phyloP scores from a whole-genome alignment of 108 stramenopile genomes.

The Chaetoceros muelleri region DNA sequence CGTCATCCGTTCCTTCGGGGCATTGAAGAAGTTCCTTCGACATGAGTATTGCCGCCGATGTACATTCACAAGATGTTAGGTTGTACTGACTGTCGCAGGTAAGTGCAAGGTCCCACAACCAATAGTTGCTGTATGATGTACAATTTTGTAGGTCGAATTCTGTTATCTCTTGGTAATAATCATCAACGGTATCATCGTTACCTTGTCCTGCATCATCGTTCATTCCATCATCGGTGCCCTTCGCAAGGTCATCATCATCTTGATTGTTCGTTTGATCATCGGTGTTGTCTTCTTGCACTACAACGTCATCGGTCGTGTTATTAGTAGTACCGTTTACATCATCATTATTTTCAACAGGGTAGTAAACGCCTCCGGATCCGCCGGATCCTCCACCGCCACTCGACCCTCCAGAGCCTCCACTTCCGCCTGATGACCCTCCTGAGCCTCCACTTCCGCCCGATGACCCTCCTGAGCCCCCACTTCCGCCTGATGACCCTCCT shows the following conservation, averaged over 20 bases:
- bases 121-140: not conserved
- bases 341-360: too few species aligned
- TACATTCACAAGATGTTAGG: not conserved
- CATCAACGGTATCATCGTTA: not conserved
- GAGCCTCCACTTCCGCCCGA: not conserved
- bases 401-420: too few species aligned
- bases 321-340: too few species aligned
- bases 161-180: not conserved
- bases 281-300: too few species aligned
- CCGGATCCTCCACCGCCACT: too few species aligned
- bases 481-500: not conserved
- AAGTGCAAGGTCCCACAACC: not conserved
- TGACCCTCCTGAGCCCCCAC: not conserved
- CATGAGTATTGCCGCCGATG: not conserved
- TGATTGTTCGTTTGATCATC: too few species aligned
- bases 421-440: too few species aligned
- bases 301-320: too few species aligned
- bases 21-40: not conserved
- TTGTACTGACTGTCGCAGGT: not conserved
- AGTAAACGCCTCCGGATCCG: too few species aligned
- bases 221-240: not conserved
- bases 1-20: not conserved
- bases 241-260: too few species aligned
- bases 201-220: not conserved
- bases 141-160: not conserved